These are phyloP conservation scores for Mortierella sp. DNA, from an alignment of 371 early-diverging fungal genomes.

Conservation along the genomic window DNA sequence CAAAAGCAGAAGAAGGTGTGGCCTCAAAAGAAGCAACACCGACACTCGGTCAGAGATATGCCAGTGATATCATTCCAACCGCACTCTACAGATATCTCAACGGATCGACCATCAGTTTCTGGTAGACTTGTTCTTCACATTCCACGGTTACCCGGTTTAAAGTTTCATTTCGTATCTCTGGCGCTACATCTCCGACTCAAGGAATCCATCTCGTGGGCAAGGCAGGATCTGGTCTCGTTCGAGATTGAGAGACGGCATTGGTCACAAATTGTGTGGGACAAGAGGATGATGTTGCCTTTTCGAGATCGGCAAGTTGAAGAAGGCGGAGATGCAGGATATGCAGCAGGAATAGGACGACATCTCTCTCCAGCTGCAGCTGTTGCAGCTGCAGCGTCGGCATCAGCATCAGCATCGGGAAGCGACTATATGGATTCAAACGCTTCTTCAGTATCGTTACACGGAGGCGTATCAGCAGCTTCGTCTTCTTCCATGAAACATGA, in stretches of 20 bases:
- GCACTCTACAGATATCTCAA: conserved; percentile 33
- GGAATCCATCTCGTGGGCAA: conserved; percentile 49
- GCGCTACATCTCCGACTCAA: conserved; percentile 46
- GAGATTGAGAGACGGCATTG: conserved; percentile 43
- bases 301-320: conserved; percentile 43
- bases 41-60: conserved; percentile 16
- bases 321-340: conserved; percentile 2
- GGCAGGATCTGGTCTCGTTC: conserved; percentile 45
- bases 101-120: conserved; percentile 33
- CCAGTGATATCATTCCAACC: conserved; percentile 41
- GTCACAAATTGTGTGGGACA: conserved; percentile 52
- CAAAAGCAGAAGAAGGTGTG: neutral
- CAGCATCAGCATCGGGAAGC: neutral
- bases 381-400: neutral
- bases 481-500: neutral
- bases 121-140: conserved; percentile 41
- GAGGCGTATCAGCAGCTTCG: neutral
- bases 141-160: conserved; percentile 24
- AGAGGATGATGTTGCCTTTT: conserved; percentile 24
- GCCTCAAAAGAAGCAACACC: conserved; percentile 8
- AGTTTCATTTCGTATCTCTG: conserved; percentile 48
- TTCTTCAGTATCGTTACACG: neutral
- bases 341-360: conserved; percentile 6
- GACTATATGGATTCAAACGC: neutral
- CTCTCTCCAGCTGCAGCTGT: conserved; percentile 11